Percentiles rank a stretch among this genome's conserved stretches.
Conservation (phyloP, 2,329 filamentous ascomycete species). For the Claviceps purpurea region DNA sequence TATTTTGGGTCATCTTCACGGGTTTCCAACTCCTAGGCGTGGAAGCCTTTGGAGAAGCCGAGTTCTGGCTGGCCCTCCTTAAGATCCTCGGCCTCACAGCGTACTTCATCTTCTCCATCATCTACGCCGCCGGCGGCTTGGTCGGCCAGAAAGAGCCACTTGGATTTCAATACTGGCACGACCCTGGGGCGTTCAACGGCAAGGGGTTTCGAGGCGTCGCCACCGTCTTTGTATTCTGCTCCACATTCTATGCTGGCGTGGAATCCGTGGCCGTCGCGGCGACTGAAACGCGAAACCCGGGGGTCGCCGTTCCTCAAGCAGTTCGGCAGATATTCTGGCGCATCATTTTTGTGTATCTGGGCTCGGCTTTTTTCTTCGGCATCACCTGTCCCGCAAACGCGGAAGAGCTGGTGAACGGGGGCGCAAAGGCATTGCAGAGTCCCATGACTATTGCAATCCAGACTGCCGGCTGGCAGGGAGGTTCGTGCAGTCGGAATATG, state of each 20-base stretch:
- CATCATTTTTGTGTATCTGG: conserved; percentile 52
- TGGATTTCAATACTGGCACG: conserved; percentile 59
- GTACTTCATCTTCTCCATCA: conserved; percentile 61
- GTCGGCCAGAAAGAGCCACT: conserved; percentile 42
- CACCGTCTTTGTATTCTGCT: conserved; percentile 55
- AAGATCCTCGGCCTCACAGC: conserved; percentile 58
- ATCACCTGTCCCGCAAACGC: conserved; percentile 60
- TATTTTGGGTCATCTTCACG: conserved; percentile 63
- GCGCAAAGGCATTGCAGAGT: conserved; percentile 51
- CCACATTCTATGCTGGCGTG: conserved; percentile 58
- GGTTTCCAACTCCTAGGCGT: conserved; percentile 59
- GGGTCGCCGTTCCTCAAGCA: conserved; percentile 40
- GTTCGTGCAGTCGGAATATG: conserved; percentile 15
- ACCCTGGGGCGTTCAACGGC: conserved; percentile 54
- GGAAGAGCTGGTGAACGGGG: conserved; percentile 45
- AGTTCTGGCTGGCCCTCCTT: conserved; percentile 65
- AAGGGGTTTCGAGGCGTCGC: conserved; percentile 55
- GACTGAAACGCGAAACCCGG: conserved; percentile 45
- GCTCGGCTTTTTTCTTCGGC: conserved; percentile 60
- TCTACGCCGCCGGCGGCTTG: conserved; percentile 57
- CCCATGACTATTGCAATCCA: conserved; percentile 64
- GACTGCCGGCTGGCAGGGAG: conserved; percentile 59
- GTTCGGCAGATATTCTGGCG: conserved; percentile 49
- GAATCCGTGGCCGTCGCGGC: conserved; percentile 50
- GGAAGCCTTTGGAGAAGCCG: conserved; percentile 62